phyloP scores from a whole-genome alignment of 139 green algal species.

The Mychonastes homosphaera region DNA sequence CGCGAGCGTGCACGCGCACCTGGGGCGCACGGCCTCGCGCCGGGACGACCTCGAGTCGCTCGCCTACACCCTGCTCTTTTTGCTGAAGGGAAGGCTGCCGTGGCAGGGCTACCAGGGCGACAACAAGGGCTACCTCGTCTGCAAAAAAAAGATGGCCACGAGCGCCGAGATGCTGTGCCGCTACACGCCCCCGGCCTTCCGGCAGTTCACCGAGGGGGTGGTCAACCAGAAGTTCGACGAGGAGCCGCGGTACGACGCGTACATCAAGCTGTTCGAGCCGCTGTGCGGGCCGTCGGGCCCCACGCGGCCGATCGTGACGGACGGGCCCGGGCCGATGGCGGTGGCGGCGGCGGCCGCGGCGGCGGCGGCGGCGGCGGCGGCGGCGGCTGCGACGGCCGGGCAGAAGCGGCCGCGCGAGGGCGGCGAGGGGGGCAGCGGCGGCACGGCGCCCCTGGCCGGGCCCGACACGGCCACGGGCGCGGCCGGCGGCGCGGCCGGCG shows the following conservation, averaged over 20 bases:
- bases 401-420: no score
- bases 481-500: no score
- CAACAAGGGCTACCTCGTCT: constrained; percentile 99
- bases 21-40: constrained; percentile 85
- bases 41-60: constrained; percentile 96
- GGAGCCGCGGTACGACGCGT: constrained; percentile 82
- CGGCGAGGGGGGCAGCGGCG: no score
- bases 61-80: constrained; percentile 97
- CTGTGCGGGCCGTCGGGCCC: constrained; percentile 70
- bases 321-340: constrained; percentile 15
- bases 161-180: constrained; percentile 89
- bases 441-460: no score
- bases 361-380: no score
- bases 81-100: constrained; percentile 81
- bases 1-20: constrained; percentile 93
- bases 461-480: no score
- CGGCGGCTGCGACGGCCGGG: no score
- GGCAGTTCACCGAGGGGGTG: constrained; percentile 61
- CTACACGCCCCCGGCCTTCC: constrained; percentile 89
- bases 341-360: constrained; percentile 3
- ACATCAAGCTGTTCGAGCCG: constrained; percentile 86
- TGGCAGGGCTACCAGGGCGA: constrained; percentile 89
- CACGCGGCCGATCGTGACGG: constrained; percentile 72
- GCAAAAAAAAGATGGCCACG: constrained; percentile 99
- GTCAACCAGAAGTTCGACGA: constrained; percentile 99